Conservation (phyloP, 2,329 filamentous ascomycete species). For the Cladosporium colombiae region DNA sequence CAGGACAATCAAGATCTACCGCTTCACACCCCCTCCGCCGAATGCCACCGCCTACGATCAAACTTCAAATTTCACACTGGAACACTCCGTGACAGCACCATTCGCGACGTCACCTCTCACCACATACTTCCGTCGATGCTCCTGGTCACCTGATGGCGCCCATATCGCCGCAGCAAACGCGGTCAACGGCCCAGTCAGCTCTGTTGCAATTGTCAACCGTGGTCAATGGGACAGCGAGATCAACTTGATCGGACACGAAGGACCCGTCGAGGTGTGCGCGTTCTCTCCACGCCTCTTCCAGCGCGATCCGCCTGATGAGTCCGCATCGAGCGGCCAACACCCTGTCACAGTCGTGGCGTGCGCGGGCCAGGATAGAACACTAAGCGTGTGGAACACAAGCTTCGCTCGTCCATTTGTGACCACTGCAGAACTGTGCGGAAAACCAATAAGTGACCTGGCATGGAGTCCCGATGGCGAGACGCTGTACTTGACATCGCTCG, state of each 20-base stretch:
- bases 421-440: conserved; percentile 81
- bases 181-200: conserved; percentile 95
- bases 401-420: conserved; percentile 89
- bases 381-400: conserved; percentile 98
- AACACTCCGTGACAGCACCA: conserved; percentile 84
- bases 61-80: conserved; percentile 92
- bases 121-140: conserved; percentile 94
- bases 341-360: conserved; percentile 93
- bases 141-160: conserved; percentile 95
- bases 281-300: conserved; percentile 92
- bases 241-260: conserved; percentile 95
- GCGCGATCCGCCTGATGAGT: conserved; percentile 61
- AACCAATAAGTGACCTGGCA: conserved; percentile 89
- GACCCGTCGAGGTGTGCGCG: conserved; percentile 93
- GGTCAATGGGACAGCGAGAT: conserved; percentile 94
- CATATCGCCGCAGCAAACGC: conserved; percentile 97
- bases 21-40: conserved; percentile 85
- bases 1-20: conserved; percentile 92
- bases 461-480: conserved; percentile 92
- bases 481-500: conserved; percentile 81
- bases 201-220: conserved; percentile 92
- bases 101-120: conserved; percentile 92
- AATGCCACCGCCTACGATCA: conserved; percentile 95
- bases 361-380: conserved; percentile 91
- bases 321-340: conserved; percentile 31